Evolutionary conservation across 2,329 filamentous ascomycete genomes (phyloP).

Genomic region (Graphilbum ipis-grandicollis): DNA sequence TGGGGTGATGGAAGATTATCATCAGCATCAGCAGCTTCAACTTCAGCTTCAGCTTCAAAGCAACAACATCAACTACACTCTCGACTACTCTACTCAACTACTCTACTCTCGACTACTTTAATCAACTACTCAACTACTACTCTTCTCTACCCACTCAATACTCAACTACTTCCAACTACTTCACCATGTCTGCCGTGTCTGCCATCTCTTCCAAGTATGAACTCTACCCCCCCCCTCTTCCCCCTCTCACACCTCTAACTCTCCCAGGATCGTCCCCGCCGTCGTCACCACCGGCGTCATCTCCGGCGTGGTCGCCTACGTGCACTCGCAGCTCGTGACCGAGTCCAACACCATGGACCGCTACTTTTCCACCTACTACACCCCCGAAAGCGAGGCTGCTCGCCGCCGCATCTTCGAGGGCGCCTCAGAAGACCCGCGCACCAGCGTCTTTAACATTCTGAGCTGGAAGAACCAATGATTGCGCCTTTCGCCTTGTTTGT

Average conservation of each 20-base stretch:
- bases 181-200: background rate
- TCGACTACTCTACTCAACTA: too few relatives aligned
- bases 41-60: too few relatives aligned
- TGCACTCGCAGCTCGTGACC: conserved; percentile 15
- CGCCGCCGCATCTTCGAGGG: conserved; percentile 17
- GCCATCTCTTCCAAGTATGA: background rate
- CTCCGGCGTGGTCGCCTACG: conserved; percentile 15
- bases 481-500: too few relatives aligned
- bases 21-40: too few relatives aligned
- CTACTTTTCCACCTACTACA: conserved; percentile 20
- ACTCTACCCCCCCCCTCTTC: background rate
- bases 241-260: background rate
- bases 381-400: conserved; percentile 18
- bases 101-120: too few relatives aligned
- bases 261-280: conserved; percentile 5
- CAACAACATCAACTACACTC: too few relatives aligned
- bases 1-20: too few relatives aligned
- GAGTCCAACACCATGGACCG: conserved; percentile 19
- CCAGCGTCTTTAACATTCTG: conserved; percentile 17
- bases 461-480: conserved; percentile 13
- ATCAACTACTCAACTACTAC: too few relatives aligned
- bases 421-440: conserved; percentile 16
- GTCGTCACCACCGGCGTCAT: conserved; percentile 7
- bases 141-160: too few relatives aligned
- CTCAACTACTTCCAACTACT: background rate